Conservation (phyloP, 768 basidiomycete species). For the Lactifluus volemus region DNA sequence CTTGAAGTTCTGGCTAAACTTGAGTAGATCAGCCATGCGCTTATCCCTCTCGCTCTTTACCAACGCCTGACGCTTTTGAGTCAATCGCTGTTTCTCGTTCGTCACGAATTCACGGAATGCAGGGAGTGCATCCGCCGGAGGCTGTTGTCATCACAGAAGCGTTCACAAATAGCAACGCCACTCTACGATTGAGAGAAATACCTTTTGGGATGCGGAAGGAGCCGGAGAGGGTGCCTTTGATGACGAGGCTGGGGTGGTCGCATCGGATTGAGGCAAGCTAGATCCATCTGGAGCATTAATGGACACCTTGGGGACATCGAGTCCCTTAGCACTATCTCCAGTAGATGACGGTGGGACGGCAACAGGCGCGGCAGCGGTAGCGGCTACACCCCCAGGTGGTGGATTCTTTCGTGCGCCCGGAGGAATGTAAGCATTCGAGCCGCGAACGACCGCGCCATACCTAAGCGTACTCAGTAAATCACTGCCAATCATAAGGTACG, state of each 20-base stretch:
- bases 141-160: slow-evolving; percentile 30
- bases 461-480: slow-evolving; percentile 35
- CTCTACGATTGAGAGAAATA: slow-evolving; percentile 22
- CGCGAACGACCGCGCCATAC: slow-evolving; percentile 87
- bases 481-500: slow-evolving; percentile 12
- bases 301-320: slow-evolving; percentile 62
- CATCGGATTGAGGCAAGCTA: slow-evolving; percentile 32
- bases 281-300: slow-evolving; percentile 73
- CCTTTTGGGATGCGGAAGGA: slow-evolving; percentile 47
- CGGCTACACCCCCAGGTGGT: slow-evolving; percentile 15
- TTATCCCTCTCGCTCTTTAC: slow-evolving; percentile 93
- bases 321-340: slow-evolving; percentile 25
- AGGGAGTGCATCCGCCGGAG: slow-evolving; percentile 65
- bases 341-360: slow-evolving; percentile 25
- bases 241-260: slow-evolving; percentile 36
- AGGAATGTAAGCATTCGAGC: slow-evolving; percentile 86
- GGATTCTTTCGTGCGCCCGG: slow-evolving; percentile 68
- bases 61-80: slow-evolving; percentile 83
- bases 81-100: slow-evolving; percentile 81
- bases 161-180: background rate
- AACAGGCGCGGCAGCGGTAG: slow-evolving; percentile 18
- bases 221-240: slow-evolving; percentile 60
- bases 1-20: slow-evolving; percentile 93
- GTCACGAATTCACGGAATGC: slow-evolving; percentile 92
- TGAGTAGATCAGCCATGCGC: slow-evolving; percentile 84